A percentile compares a stretch with the other conserved stretches of the same genome.
phyloP scores from a whole-genome alignment of 2,329 filamentous ascomycete genomes.

The Beauveria varroae region DNA sequence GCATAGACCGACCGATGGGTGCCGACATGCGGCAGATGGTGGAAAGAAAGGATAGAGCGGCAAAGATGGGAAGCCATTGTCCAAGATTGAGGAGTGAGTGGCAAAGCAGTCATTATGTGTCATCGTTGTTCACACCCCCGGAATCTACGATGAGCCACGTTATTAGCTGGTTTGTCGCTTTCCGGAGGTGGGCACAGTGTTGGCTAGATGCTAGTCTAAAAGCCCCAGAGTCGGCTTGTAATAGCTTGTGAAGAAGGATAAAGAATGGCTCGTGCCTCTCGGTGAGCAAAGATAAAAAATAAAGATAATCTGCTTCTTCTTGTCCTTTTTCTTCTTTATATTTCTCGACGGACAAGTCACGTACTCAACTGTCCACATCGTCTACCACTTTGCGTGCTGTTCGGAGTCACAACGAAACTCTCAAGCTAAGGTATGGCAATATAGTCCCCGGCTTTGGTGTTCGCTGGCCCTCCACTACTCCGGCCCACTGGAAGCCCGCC shows the following conservation, averaged over 20 bases:
- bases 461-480: neutral
- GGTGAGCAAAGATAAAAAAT: no score
- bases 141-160: neutral
- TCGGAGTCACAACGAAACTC: neutral
- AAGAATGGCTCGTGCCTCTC: neutral
- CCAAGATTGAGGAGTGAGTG: neutral
- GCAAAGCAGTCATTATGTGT: slow-evolving; percentile 9
- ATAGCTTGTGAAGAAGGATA: neutral
- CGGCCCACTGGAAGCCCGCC: slow-evolving; percentile 4
- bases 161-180: neutral
- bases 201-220: neutral
- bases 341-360: no score
- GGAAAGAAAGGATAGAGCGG: neutral
- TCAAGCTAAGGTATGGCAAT: neutral
- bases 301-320: no score
- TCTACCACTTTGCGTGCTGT: no score
- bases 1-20: slow-evolving; percentile 8
- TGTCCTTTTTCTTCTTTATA: neutral
- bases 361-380: no score
- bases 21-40: neutral
- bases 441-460: neutral
- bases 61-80: neutral
- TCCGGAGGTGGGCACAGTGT: neutral
- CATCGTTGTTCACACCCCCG: neutral
- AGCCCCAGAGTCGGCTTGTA: neutral